Base-by-base conservation (phyloP, 2,329 filamentous ascomycete genomes). In the Arthrobotrys megalospora region DNA sequence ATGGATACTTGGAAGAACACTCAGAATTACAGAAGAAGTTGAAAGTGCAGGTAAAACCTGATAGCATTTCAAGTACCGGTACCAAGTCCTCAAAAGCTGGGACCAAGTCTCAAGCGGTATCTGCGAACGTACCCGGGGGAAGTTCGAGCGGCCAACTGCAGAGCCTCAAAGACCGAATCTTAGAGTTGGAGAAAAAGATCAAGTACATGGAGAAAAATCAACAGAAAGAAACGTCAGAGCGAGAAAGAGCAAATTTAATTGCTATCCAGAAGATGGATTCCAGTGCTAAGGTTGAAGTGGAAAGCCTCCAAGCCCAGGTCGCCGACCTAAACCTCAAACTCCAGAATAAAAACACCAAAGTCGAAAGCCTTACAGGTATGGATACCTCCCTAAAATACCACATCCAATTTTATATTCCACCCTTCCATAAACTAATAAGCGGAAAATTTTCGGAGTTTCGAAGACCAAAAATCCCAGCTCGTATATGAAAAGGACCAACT, bases 1-100 rank as follows among this genome's bases (percentile, higher is more conserved):
- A 62, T 38, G 43, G 41, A 6, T 50, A 70, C 28, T 50, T 60
- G 10, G 53, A 50, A 38, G 53, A 62, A 19, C 52, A 70, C 12
- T 50, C 62, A n/a, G 28, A 48, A 45, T 41, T 50, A 11, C 45
- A 66, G n/a, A 69, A 60, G 24, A 69, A 36, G n/a, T 38, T 53
- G 24, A 64, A 41, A 7, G 11, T 11, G 5, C 28, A 64, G n/a
- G 19, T 21, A 4, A 19, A 36, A 12, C 5, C 43, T 19, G 24
- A 4, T 21, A 53, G 16, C 8, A 5, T 14, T 11, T 8, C 32
- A 12, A 6, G 14, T 7, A 8, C 41, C 41, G 36, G 36, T 38
- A 6, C 8, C 16, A 58, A 55, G 14, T n/a, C 52, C 41, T 8
- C 41, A n/a, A 43, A n/a, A 11, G 5, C 6, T 43, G 41, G 7